Evolutionary conservation across 352 stramenopile species (phyloP).

Genomic region (Pythium folliculosum): DNA sequence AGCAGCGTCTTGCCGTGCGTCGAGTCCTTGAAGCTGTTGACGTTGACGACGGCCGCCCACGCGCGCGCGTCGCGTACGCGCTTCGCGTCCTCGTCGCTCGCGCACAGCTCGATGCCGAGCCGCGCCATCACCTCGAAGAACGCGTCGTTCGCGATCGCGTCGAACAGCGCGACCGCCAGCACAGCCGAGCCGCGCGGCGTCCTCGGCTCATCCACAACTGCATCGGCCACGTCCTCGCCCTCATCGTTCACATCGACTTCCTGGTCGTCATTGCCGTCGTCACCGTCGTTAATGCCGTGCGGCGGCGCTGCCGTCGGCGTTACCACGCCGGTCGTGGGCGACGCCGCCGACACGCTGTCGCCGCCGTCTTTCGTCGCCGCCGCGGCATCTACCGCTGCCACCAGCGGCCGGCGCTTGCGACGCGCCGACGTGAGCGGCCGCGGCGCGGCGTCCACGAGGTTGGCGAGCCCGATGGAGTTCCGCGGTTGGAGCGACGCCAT

Average conservation of each 20-base stretch:
- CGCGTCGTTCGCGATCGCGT: constrained; percentile 20
- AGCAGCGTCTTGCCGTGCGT: constrained; percentile 57
- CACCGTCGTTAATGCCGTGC: neutral
- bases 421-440: neutral
- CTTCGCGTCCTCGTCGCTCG: constrained; percentile 16
- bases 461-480: constrained; percentile 29
- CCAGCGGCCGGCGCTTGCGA: constrained; percentile 1
- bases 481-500: neutral
- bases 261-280: neutral
- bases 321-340: constrained; percentile 1
- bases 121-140: constrained; percentile 23
- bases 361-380: constrained; percentile 4
- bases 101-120: constrained; percentile 25
- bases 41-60: constrained; percentile 22
- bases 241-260: neutral
- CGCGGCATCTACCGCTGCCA: neutral
- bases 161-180: constrained; percentile 12
- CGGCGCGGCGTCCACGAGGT: constrained; percentile 25
- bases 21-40: constrained; percentile 49
- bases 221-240: neutral
- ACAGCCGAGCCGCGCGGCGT: constrained; percentile 21
- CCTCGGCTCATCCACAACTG: constrained; percentile 4
- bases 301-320: neutral
- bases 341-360: constrained; percentile 5
- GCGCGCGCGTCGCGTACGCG: neutral